These are phyloP conservation scores for Paxillus ammoniavirescens DNA, from an alignment of 768 basidiomycete species.

Conservation along the genomic window DNA sequence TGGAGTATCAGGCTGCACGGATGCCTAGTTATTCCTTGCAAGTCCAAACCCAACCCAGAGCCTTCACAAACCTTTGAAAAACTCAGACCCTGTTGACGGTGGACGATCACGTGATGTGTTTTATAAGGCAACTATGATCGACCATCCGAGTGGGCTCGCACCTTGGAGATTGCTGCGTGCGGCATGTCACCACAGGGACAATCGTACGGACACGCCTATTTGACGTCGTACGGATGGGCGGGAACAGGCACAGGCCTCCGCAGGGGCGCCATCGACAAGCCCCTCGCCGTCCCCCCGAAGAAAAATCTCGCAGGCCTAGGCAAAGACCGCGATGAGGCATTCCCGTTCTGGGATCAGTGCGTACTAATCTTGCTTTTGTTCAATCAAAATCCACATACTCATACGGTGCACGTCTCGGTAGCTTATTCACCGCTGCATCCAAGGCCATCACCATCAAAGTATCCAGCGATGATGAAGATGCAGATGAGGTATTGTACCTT, in stretches of 20 bases:
- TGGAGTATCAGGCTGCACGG: too few relatives aligned
- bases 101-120: too few relatives aligned
- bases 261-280: conserved; percentile 72
- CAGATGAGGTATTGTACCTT: conserved; percentile 18
- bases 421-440: conserved; percentile 76
- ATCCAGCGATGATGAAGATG: conserved; percentile 50
- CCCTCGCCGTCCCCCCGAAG: conserved; percentile 80
- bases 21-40: too few relatives aligned
- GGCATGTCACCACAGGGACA: conserved; percentile 10
- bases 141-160: too few relatives aligned
- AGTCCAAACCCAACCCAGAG: too few relatives aligned
- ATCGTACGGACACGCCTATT: conserved; percentile 55
- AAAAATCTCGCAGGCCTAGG: conserved; percentile 84
- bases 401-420: conserved; percentile 3
- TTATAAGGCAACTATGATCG: too few relatives aligned
- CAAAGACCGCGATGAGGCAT: conserved; percentile 92
- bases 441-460: conserved; percentile 77
- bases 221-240: conserved; percentile 83
- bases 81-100: too few relatives aligned
- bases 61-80: too few relatives aligned
- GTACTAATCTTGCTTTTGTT: conserved; percentile 28
- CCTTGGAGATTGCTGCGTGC: not conserved
- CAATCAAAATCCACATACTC: not conserved
- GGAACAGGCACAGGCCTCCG: conserved; percentile 87
- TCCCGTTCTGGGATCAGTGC: conserved; percentile 98